Percentiles rank a stretch among this genome's conserved stretches.
These are phyloP conservation scores for Dioscorea dumetorum DNA, from an alignment of 106 monocot species.

Conservation along the genomic window DNA sequence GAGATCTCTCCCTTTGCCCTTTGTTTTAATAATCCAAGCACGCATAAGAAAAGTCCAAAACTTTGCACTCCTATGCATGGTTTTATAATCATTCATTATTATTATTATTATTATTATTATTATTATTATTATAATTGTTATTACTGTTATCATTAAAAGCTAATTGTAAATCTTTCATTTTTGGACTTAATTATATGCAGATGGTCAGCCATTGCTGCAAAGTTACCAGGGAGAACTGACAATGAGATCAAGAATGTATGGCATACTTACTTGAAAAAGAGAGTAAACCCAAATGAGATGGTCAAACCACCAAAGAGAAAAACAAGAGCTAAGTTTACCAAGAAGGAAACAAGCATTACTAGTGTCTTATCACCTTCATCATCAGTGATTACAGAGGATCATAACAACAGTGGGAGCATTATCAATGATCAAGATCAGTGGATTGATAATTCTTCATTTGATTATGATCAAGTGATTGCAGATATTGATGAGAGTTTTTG, in stretches of 20 bases:
- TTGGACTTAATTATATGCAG: constrained; percentile 8
- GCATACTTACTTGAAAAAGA: constrained; percentile 74
- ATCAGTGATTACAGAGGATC: neutral
- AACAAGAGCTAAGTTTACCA: neutral
- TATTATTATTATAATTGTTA: too few relatives aligned
- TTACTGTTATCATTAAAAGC: neutral
- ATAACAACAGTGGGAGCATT: neutral
- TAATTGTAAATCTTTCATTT: neutral
- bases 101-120: too few relatives aligned
- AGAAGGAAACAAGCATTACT: too few relatives aligned
- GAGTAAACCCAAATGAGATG: neutral
- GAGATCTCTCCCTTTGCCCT: too few relatives aligned
- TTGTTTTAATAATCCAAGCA: too few relatives aligned
- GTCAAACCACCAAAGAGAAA: neutral
- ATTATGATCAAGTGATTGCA: neutral
- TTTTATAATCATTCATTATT: neutral
- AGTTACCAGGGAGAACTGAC: constrained; percentile 58
- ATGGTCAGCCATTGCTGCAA: constrained; percentile 66
- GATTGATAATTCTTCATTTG: constrained; percentile 7
- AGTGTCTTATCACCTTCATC: neutral
- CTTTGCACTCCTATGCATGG: neutral
- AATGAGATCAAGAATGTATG: constrained; percentile 82
- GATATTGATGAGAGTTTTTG: constrained; percentile 39
- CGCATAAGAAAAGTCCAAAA: too few relatives aligned
- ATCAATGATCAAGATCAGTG: constrained; percentile 2